Base-by-base conservation (phyloP, 306 rosid species). In the Lathyrus sativus region DNA sequence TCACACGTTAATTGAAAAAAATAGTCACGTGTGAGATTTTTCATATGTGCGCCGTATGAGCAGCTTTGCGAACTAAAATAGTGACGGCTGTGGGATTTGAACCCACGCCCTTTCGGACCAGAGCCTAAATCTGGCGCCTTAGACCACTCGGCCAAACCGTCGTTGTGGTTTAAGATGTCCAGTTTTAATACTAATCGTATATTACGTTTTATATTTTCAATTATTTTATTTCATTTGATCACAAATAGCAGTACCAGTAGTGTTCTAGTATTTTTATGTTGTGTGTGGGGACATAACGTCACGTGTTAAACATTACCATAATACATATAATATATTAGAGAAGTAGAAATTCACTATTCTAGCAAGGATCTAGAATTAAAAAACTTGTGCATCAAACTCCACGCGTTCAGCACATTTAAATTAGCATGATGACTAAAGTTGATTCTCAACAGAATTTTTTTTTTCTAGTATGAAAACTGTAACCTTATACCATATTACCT, bases 61-160 rank as follows among this genome's bases (percentile, higher is more conserved):
- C n/a, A n/a, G n/a, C n/a, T n/a, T n/a, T n/a, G n/a, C n/a, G n/a
- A n/a, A n/a, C n/a, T n/a, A 26, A n/a, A 58, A 7, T 7, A 13
- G 0, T 59, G 65, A 59, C 65, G 39, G 65, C 65, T 59, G 45
- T 59, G 65, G 65, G 65, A 59, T 59, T 59, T 59, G 65, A 59
- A 59, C 65, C 45, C 65, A 59, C 65, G 28, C 65, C 65, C 45
- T 59, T 59, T 14, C 65, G 65, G 65, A 59, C 65, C 65, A 59
- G 65, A 59, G 65, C 65, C 65, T 59, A 59, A 59, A 59, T 59
- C 65, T 59, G 65, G 45, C 45, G 45, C 65, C 65, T 59, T 59
- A 59, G 45, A 59, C 65, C 65, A 59, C 65, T 59, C 65, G 65
- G 65, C 65, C 65, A 59, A 59, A 59, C 65, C 39, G 28, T 59